Conservation (phyloP, 108 stramenopile genomes). For the Discostella pseudostelligera region DNA sequence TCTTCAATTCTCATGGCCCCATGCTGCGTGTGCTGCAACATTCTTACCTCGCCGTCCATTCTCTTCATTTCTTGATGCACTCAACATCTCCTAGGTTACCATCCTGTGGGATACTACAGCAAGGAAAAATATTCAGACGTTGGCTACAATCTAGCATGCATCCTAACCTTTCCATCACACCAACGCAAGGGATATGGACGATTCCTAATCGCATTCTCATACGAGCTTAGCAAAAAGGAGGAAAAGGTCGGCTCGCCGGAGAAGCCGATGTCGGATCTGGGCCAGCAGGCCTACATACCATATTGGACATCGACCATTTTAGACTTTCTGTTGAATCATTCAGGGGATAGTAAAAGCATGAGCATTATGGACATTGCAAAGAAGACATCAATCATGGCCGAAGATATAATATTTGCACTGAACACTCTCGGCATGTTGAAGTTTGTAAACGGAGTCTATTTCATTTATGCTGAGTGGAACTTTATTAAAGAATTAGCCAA, state of each 20-base stretch:
- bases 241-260: slow-evolving; percentile 97
- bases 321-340: slow-evolving; percentile 77
- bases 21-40: not conserved
- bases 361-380: slow-evolving; percentile 91
- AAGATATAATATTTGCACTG: slow-evolving; percentile 94
- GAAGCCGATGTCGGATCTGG: slow-evolving; percentile 98
- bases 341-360: slow-evolving; percentile 56
- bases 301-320: slow-evolving; percentile 92
- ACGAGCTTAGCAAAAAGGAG: slow-evolving; percentile 96
- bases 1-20: too few relatives aligned
- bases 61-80: not conserved
- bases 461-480: slow-evolving; percentile 82
- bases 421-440: slow-evolving; percentile 90
- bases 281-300: slow-evolving; percentile 93
- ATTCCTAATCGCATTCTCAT: slow-evolving; percentile 97
- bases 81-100: slow-evolving; percentile 58
- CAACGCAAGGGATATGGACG: slow-evolving; percentile 99
- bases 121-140: slow-evolving; percentile 99
- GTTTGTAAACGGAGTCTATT: slow-evolving; percentile 89
- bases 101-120: slow-evolving; percentile 95
- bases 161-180: slow-evolving; percentile 97
- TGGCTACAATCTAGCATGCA: slow-evolving; percentile 99
- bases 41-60: not conserved
- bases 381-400: slow-evolving; percentile 94
- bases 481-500: slow-evolving; percentile 74